Evolutionary conservation across 345 rosid species (phyloP), one percentile per base, ranked within the genome.

Genomic region (Acer saccharum): DNA sequence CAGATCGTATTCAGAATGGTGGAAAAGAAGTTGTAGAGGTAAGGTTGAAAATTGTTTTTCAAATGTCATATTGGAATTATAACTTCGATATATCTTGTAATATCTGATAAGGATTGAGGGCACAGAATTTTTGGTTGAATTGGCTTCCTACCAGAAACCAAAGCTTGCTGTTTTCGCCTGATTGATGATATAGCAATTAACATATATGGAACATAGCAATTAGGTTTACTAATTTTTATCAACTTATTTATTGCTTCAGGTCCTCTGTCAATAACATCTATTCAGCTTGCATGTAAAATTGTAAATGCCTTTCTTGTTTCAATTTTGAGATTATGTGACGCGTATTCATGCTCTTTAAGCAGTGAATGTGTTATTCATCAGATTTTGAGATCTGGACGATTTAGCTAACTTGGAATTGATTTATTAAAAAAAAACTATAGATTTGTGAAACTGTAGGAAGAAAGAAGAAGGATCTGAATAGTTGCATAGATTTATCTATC

Each of bases 21-120:
- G 99, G 99, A 48, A 94, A 97, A 74, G 98, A 96, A 84, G 97
- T 96, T 70, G 99, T 93, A 10, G 98, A 93, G 96, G 98, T 93
- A 84, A 83, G n/a, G 16, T 27, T 46, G 7, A 16, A 21, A 18
- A 11, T 63, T 75, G 44, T 71, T 83, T 25, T 23, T 58, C 1
- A 29, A 39, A 58, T 20, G 20, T 60, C 2, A n/a, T 35, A 17
- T 50, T 8, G 66, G 6, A 16, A 11, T 50, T 13, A 50, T 50
- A 50, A 50, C 55, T 57, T n/a, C 6, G 21, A 25, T 35, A 71
- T 43, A 43, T 62, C 20, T 43, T 29, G 9, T 11, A 23, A 13
- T 25, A 62, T 63, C 46, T 25, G 18, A 23, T 35, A 14, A 57
- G 32, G 50, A 58, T 18, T 35, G 18, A 58, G 32, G 5, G 17